phyloP scores from a whole-genome alignment of 2,329 filamentous ascomycete genomes.

The Cladophialophora yegresii region DNA sequence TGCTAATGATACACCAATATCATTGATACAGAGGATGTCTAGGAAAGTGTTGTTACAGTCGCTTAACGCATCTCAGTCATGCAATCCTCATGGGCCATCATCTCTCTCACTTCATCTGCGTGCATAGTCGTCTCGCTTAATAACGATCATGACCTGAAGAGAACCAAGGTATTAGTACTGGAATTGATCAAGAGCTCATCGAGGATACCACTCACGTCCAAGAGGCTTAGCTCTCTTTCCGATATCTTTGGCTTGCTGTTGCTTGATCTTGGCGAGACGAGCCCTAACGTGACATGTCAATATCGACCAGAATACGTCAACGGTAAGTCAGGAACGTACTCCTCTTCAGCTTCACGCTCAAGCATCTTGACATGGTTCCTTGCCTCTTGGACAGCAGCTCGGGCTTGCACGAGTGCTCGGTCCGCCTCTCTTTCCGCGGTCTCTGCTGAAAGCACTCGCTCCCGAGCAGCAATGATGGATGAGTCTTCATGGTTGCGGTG shows the following conservation, averaged over 20 bases:
- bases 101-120: background rate
- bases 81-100: background rate
- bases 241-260: conserved; percentile 64
- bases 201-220: conserved; percentile 58
- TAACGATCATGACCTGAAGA: conserved; percentile 38
- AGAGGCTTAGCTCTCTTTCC: conserved; percentile 70
- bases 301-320: background rate
- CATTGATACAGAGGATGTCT: conserved; percentile 10
- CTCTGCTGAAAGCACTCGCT: conserved; percentile 65
- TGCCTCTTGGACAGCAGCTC: conserved; percentile 62
- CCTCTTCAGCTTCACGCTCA: conserved; percentile 66
- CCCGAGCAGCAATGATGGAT: conserved; percentile 61
- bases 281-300: conserved; percentile 43
- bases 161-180: conserved; percentile 54
- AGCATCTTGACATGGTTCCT: conserved; percentile 64
- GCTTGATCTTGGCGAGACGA: conserved; percentile 67
- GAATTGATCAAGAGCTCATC: conserved; percentile 39
- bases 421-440: conserved; percentile 66
- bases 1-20: background rate
- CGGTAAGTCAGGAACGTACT: conserved; percentile 41
- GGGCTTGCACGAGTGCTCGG: conserved; percentile 60
- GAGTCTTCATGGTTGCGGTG: conserved; percentile 58
- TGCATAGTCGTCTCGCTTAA: conserved; percentile 49
- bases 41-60: conserved; percentile 11
- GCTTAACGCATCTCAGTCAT: background rate